Conservation (phyloP, 2,329 filamentous ascomycete genomes). For the Aspergillus caelatus region DNA sequence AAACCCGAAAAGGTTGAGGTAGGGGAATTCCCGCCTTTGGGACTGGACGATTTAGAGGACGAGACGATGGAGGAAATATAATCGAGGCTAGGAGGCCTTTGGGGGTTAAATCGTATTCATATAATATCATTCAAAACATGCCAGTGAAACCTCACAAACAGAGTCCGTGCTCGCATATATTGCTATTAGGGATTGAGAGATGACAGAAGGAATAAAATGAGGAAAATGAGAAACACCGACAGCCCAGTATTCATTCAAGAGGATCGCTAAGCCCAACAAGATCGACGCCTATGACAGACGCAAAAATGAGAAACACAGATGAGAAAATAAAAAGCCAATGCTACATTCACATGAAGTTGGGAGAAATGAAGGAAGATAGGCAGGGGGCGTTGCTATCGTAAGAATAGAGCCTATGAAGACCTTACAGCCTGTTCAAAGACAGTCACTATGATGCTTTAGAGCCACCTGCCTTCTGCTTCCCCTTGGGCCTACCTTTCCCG, state of each 20-base stretch:
- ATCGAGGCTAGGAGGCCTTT: background rate
- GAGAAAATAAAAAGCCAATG: background rate
- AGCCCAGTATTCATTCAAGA: conserved; percentile 2
- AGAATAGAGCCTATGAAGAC: background rate
- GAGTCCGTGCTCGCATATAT: background rate
- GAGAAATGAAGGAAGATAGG: background rate
- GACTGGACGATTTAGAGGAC: conserved; percentile 56
- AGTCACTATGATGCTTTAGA: conserved; percentile 6
- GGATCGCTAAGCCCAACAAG: conserved; percentile 1
- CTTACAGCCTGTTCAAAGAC: background rate
- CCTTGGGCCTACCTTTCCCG: conserved; percentile 34
- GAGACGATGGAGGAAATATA: conserved; percentile 57
- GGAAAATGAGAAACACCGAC: background rate
- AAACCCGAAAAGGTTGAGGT: conserved; percentile 65
- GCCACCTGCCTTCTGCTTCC: conserved; percentile 34
- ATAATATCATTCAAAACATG: conserved; percentile 23
- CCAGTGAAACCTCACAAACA: conserved; percentile 1
- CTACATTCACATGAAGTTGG: background rate
- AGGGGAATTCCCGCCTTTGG: conserved; percentile 59
- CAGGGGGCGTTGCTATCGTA: background rate
- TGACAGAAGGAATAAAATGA: background rate
- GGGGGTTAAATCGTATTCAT: background rate
- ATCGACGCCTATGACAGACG: background rate
- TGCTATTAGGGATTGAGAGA: background rate
- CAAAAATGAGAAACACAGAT: background rate